Evolutionary conservation across 352 stramenopile species (phyloP), one percentile per base, ranked within the genome.

Genomic region (Phytophthora capsici): DNA sequence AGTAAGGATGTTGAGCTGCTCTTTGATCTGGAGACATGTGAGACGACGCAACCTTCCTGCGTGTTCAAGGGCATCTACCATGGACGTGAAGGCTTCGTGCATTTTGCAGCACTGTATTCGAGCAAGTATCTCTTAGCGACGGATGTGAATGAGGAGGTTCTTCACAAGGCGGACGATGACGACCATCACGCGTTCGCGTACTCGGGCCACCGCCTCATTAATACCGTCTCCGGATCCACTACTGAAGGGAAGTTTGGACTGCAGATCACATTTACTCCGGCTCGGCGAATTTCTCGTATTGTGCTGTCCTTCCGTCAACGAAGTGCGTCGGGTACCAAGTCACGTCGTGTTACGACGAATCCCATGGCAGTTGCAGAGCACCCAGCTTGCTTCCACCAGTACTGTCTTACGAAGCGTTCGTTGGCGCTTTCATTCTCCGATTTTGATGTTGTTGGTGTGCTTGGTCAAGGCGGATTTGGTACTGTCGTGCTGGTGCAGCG

Each of bases 21-120:
- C 26, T 96, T 96, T 44, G 86, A 96, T 41, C 53, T 96, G 4
- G 88, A 96, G 51, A 92, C 88, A 6, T 64, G 79, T 30, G 88
- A 96, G 52, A 84, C 67, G 2, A 75, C 73, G 19, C 78, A 93
- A 60, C 84, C 86, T 41, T 91, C 82, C 32, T 94, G 86, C 34
- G 86, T 95, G 38, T 96, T 93, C 71, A 94, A 96, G 67, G 88
- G 88, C 44, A 85, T 93, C 22, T 96, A 94, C 71, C 86, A 96
- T 54, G 88, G 84, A 41, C 84, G 88, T 10, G 88, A 96, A 66
- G 88, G 88, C 6, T 88, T 96, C 50, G 88, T 93, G 48, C 84
- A 96, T 57, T 96, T 94, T 62, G 69, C 85, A 19, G 78, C 86
- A 60, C 65, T 96, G 23, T 96, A 92, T 50, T 66, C 75, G 43